Conservation (phyloP, 2,329 filamentous ascomycete species). For the Bipolaris oryzae region DNA sequence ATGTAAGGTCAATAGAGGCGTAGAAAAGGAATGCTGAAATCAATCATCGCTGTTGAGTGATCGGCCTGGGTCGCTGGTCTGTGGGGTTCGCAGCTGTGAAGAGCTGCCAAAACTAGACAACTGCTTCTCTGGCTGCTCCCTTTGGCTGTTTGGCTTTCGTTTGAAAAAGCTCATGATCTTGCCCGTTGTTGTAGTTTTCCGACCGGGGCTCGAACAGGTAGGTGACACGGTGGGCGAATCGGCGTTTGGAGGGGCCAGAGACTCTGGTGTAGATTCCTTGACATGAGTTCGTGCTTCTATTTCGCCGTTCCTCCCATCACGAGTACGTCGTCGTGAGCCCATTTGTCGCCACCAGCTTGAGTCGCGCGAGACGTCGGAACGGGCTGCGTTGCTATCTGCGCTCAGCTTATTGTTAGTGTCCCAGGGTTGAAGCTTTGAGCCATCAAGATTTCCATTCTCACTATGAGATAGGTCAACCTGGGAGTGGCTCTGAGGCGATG, state of each 20-base stretch:
- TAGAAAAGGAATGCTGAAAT: constrained; percentile 17
- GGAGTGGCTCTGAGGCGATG: constrained; percentile 43
- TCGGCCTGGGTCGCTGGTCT: constrained; percentile 43
- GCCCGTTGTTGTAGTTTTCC: constrained; percentile 37
- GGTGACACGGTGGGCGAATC: constrained; percentile 32
- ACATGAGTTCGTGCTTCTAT: constrained; percentile 29
- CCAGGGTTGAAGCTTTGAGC: constrained; percentile 41
- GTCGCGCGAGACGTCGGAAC: constrained; percentile 41
- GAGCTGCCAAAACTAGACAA: constrained; percentile 45
- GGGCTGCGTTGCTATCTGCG: constrained; percentile 37
- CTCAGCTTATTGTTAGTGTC: constrained; percentile 46
- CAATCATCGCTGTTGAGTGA: constrained; percentile 46
- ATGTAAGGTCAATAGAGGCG: constrained; percentile 13
- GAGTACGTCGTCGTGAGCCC: constrained; percentile 35
- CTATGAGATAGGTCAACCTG: constrained; percentile 42
- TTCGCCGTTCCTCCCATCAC: constrained; percentile 41
- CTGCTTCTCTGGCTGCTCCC: constrained; percentile 43
- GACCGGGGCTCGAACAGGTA: constrained; percentile 32
- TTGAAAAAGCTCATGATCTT: constrained; percentile 48
- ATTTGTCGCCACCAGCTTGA: constrained; percentile 46
- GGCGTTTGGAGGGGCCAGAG: constrained; percentile 31
- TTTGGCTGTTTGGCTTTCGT: constrained; percentile 36
- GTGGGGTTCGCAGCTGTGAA: constrained; percentile 42
- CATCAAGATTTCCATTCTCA: constrained; percentile 42
- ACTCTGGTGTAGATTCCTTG: constrained; percentile 31